Evolutionary conservation across 1,284 basidiomycete species (phyloP), one percentile per base, ranked within the genome.

Genomic region (Macrocystidia cucumis): DNA sequence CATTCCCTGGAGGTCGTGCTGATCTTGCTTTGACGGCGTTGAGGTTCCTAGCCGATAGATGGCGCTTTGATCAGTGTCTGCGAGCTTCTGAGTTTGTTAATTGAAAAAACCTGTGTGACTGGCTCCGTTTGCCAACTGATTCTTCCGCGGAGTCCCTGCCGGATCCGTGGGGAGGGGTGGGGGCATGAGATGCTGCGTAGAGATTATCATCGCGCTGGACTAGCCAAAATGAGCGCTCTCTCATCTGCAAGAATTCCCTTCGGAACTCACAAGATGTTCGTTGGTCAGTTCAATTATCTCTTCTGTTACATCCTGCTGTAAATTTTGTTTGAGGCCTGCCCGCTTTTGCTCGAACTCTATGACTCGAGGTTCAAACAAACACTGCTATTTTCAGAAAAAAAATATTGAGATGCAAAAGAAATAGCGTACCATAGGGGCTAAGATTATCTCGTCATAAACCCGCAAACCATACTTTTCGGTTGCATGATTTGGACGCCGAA

Each of bases 391-490:
- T 16, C 28, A 33, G 19, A 13, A 35, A 1, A 26, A 31, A 32
- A 3, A 12, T 14, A 29, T 30, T n/a, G 14, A 24, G 16, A 5
- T 11, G 11, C 7, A 28, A 13, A 30, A 20, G 33, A 27, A 31
- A 3, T 37, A 29, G 34, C 68, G 43, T 51, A 90, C 90, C 79
- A 97, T 90, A 1, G 95, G 90, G 0, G 92, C 91, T 23, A 98
- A 66, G 39, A 98, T 93, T 38, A 90, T 83, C 63, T 98, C 96
- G 54, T 98, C 96, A 54, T 98, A 98, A 3, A 88, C 84, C 19
- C 91, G 78, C 37, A 98, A 65, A 16, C 80, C 80, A 56, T 93
- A 98, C 58, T 97, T 97, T 51, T 84, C 74, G 2, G 91, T 86
- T 11, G 79, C 64, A 40, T 78, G 70, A 18, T 76, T 75, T 1